Evolutionary conservation across 179 eudicot species (phyloP).

Genomic region (Drosera spatulata): DNA sequence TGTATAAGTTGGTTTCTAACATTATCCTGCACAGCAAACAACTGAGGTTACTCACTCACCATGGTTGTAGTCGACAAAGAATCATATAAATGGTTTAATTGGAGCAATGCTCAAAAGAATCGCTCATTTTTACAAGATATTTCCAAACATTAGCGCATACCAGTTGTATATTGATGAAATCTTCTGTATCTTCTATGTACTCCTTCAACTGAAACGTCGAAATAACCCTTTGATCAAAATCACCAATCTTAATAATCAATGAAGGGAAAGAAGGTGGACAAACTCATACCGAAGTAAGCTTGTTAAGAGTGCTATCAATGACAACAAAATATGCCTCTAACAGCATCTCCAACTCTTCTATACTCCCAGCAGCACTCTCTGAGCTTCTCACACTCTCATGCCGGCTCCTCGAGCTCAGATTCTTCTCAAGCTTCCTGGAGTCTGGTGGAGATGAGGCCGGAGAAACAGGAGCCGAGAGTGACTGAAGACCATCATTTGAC

Average conservation of each 20-base stretch:
- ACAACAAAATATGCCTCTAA: not conserved
- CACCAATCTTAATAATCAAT: not conserved
- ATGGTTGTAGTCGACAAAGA: not conserved
- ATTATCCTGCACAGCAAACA: constrained; percentile 48
- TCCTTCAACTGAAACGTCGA: constrained; percentile 61
- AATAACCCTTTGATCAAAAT: constrained; percentile 4
- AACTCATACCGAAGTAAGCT: constrained; percentile 71
- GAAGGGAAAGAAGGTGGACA: not conserved
- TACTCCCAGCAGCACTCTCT: constrained; percentile 34
- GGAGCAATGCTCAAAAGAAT: not conserved
- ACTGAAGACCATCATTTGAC: constrained; percentile 52
- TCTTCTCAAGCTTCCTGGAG: constrained; percentile 65
- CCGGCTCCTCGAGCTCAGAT: constrained; percentile 85
- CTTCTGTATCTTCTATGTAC: constrained; percentile 33
- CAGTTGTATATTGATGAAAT: constrained; percentile 76
- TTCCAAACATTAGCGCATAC: constrained; percentile 22
- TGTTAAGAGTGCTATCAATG: constrained; percentile 91
- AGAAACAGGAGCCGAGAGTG: constrained; percentile 91
- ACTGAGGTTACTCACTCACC: not conserved
- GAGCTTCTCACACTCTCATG: constrained; percentile 82
- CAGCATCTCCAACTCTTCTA: constrained; percentile 2
- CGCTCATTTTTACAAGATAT: too few species aligned
- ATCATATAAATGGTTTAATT: not conserved
- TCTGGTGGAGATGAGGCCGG: constrained; percentile 80
- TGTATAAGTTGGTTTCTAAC: constrained; percentile 96